Percentiles rank a stretch among this genome's conserved stretches.
Conservation (phyloP, 1,284 basidiomycete species). For the Trichosporon inkin region DNA sequence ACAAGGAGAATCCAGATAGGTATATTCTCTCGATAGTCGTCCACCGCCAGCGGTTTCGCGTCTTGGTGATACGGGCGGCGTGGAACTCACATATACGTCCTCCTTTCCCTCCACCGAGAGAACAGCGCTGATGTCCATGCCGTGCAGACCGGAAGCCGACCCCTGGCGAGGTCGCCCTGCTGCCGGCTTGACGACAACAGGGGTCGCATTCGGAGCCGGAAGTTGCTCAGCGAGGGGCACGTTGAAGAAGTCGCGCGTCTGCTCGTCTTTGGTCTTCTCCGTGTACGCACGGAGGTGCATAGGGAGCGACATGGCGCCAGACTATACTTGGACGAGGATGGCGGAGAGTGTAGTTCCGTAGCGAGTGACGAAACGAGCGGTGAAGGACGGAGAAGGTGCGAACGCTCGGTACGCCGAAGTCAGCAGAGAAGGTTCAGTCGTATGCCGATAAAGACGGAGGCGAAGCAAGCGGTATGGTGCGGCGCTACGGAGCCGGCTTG, state of each 20-base stretch:
- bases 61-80: no score
- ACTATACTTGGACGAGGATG: not conserved
- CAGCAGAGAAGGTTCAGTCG: not conserved
- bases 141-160: constrained; percentile 37
- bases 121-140: constrained; percentile 87
- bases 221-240: constrained; percentile 55
- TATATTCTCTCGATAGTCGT: no score
- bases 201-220: constrained; percentile 34
- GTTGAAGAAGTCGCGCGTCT: constrained; percentile 77
- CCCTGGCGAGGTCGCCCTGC: constrained; percentile 8
- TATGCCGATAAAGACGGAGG: not conserved
- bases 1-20: no score
- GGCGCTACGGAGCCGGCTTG: no score
- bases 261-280: constrained; percentile 81
- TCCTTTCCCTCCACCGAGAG: constrained; percentile 77
- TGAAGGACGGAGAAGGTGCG: not conserved
- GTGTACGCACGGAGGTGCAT: constrained; percentile 77
- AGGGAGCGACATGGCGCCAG: constrained; percentile 52
- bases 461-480: not conserved
- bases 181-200: constrained; percentile 33
- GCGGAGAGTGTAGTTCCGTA: not conserved
- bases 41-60: no score
- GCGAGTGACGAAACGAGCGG: not conserved
- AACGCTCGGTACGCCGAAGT: not conserved
- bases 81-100: constrained; percentile 79